A percentile compares a stretch with the other conserved stretches of the same genome.
Evolutionary conservation across 768 basidiomycete species (phyloP).

Genomic region (Termitomyces sp.): DNA sequence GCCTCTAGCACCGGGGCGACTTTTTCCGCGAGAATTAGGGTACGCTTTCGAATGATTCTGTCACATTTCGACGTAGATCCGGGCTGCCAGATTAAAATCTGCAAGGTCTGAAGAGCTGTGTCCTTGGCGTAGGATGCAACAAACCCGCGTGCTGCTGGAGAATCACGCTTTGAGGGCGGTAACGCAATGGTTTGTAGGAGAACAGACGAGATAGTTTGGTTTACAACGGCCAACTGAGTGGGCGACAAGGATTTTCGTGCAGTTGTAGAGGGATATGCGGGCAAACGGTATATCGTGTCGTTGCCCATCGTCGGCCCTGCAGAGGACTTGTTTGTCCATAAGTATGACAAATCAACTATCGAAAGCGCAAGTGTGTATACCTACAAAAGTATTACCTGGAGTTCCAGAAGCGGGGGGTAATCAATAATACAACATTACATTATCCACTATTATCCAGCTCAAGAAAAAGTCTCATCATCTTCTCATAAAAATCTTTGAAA

Average conservation of each 20-base stretch:
- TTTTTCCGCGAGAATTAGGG: constrained; percentile 52
- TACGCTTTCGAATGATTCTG: constrained; percentile 37
- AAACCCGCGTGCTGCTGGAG: constrained; percentile 39
- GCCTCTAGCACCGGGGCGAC: constrained; percentile 43
- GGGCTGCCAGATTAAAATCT: constrained; percentile 54
- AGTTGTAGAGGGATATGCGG: constrained; percentile 48
- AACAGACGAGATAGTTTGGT: constrained; percentile 39
- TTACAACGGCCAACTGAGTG: constrained; percentile 44
- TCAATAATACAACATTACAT: neutral
- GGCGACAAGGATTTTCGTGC: constrained; percentile 43
- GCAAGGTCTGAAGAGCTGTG: constrained; percentile 43
- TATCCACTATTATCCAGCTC: neutral
- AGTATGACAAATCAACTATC: neutral
- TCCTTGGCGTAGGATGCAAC: constrained; percentile 55
- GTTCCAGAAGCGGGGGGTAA: neutral
- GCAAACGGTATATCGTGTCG: constrained; percentile 24
- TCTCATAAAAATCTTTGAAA: constrained; percentile 22
- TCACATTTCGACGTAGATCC: constrained; percentile 30
- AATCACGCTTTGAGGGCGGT: constrained; percentile 41
- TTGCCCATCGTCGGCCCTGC: constrained; percentile 9
- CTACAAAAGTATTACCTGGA: neutral
- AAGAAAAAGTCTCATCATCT: neutral
- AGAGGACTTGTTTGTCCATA: neutral
- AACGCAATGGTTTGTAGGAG: constrained; percentile 43
- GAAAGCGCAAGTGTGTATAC: too few relatives aligned